Evolutionary conservation across 805 yeast genomes (phyloP).

Genomic region (Candida yuanshanica): DNA sequence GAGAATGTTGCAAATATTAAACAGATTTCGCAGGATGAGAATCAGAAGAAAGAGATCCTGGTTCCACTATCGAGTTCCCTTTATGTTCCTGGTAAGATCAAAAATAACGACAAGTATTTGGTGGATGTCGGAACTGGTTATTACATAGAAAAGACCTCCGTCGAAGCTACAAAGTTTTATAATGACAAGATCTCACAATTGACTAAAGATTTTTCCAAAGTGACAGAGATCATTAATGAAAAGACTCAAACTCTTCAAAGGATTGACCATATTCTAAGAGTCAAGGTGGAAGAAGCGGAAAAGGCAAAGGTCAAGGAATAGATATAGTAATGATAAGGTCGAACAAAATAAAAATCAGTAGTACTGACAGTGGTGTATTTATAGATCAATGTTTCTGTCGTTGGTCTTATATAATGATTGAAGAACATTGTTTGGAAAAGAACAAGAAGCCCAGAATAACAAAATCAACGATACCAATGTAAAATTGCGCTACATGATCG

Average conservation of each 20-base stretch:
- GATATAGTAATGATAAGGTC: no score
- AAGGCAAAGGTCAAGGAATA: not conserved
- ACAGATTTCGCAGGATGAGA: constrained; percentile 36
- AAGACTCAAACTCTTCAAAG: constrained; percentile 60
- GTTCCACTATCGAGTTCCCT: constrained; percentile 87
- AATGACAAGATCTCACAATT: constrained; percentile 67
- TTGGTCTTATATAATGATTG: no score
- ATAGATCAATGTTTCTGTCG: no score
- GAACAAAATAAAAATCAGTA: no score
- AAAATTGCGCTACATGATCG: no score
- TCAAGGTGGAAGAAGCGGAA: constrained; percentile 32
- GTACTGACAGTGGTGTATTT: no score
- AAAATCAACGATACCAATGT: no score
- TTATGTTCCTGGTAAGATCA: constrained; percentile 80
- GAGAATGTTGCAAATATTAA: constrained; percentile 76
- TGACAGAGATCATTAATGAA: constrained; percentile 69
- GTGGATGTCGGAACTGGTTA: constrained; percentile 98
- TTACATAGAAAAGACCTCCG: constrained; percentile 71
- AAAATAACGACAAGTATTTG: constrained; percentile 60
- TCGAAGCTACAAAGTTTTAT: constrained; percentile 67
- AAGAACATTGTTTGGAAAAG: no score
- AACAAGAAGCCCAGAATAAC: no score
- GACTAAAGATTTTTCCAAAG: constrained; percentile 64
- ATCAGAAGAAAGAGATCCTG: constrained; percentile 49
- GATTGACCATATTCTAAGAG: constrained; percentile 52